Evolutionary conservation across 2,329 filamentous ascomycete genomes (phyloP), one percentile per base, ranked within the genome.

Genomic region (Cercospora janseana): DNA sequence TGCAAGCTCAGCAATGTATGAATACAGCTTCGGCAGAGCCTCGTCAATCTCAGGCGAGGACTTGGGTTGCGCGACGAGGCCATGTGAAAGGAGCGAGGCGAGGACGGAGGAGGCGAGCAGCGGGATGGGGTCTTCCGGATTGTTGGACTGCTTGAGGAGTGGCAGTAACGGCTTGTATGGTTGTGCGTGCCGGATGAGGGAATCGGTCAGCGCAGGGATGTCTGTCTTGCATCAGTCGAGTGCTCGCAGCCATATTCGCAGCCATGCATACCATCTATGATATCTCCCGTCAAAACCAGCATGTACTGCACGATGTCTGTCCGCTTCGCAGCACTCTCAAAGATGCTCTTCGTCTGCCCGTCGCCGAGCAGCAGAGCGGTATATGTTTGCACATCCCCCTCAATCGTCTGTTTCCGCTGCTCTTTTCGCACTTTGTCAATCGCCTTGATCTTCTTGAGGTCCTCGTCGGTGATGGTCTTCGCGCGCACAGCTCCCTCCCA

Each of bases 391-490:
- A 92, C 73, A 72, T 96, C 88, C 49, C 73, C 75, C 69, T 95
- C 87, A 55, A 97, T 84, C 13, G 84, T 86, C 66, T 92, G 82
- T 68, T 85, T 86, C 66, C 91, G 83, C 72, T 90, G 87, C 61
- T 97, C 93, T 71, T 89, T 93, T 71, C 90, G 87, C 60, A 93
- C 88, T 74, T 96, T 97, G 72, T 97, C 93, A 63, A 97, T 88
- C 55, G 91, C 88, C 72, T 91, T 91, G 74, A 98, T 95, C 79
- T 91, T 92, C 76, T 87, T 88, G 63, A 96, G 82, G 72, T 98
- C 92, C 61, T 87, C 85, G 62, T 97, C 92, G 51, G 88, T 95
- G 72, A 98, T 87, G 66, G 89, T 93, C 70, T 91, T 89, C 63
- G 89, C 89, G 70, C 93, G 83, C 60, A 95, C 89, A 64, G 92